Base-by-base conservation (phyloP, 352 stramenopile species). In the Globisporangium canariense region DNA sequence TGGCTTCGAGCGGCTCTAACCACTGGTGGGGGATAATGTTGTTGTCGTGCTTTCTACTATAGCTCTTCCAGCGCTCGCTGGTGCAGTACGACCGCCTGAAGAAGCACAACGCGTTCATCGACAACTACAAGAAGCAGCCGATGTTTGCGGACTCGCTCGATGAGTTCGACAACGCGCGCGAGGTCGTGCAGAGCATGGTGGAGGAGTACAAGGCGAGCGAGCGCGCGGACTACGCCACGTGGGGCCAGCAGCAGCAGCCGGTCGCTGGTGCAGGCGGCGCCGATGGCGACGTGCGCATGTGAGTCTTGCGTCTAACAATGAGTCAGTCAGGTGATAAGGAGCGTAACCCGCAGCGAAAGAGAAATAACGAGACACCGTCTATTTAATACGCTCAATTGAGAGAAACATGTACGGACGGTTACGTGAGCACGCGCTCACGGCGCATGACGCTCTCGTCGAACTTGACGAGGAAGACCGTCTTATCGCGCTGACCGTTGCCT, bases 21-120 rank as follows among this genome's bases (percentile, higher is more conserved):
- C 2, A 38, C 32, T 60, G 5, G 49, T 45, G 25, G 54, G 1
- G 30, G 25, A 28, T 8, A 2, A n/a, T 57, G 13, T 9, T 59
- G n/a, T 14, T 64, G 16, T 16, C 58, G 14, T 64, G 10, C 20
- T 47, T 28, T 1, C 25, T 28, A 11, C 10, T 63, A 20, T 64
- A 83, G 76, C 68, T 93, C 28, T 96, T 95, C 58, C 84, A 98
- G 68, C 84, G 93, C 52, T 83, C 97, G 47, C 77, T 99, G 20
- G 80, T 92, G 62, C 97, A 99, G 71, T 99, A 99, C 76, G 97
- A 99, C 76, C 88, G 90, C 22, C 94, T 99, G 41, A 94, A 97
- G 60, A 98, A 98, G 68, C 78, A 98, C 61, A 99, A 99, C 71
- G 97, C 97, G 34, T 99, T 99, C 85, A 93, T 99, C 53, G 96